Percentiles rank a stretch among this genome's conserved stretches.
phyloP scores from a whole-genome alignment of 2,329 filamentous ascomycete species.

The Thelonectria blattea region DNA sequence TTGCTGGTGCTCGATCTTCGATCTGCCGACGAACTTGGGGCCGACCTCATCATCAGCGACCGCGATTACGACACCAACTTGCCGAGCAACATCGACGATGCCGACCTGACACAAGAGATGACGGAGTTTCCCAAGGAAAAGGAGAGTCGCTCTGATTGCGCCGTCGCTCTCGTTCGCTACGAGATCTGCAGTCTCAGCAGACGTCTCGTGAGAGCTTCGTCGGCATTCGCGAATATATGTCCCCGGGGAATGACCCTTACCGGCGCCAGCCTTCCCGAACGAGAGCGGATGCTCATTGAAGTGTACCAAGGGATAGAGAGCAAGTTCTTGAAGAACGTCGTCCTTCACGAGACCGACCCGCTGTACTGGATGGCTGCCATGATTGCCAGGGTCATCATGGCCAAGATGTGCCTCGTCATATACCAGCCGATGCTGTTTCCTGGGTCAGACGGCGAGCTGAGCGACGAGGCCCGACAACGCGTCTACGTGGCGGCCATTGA shows the following conservation, averaged over 20 bases:
- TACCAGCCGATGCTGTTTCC: slow-evolving; percentile 75
- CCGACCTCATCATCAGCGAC: slow-evolving; percentile 51
- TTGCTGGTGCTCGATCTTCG: slow-evolving; percentile 63
- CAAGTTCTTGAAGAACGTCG: slow-evolving; percentile 59
- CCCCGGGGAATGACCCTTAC: slow-evolving; percentile 34
- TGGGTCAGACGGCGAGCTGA: slow-evolving; percentile 60
- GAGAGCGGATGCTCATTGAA: slow-evolving; percentile 56
- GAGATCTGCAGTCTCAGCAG: slow-evolving; percentile 55
- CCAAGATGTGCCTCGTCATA: slow-evolving; percentile 78
- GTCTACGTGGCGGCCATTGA: slow-evolving; percentile 76
- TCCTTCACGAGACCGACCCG: slow-evolving; percentile 53
- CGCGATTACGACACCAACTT: slow-evolving; percentile 54
- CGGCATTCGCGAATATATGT: slow-evolving; percentile 42
- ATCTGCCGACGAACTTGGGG: slow-evolving; percentile 60
- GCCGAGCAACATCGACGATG: slow-evolving; percentile 58
- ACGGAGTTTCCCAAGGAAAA: slow-evolving; percentile 54
- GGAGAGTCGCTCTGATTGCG: slow-evolving; percentile 59
- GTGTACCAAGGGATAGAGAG: slow-evolving; percentile 61
- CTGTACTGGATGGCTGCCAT: slow-evolving; percentile 74
- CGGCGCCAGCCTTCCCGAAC: slow-evolving; percentile 42
- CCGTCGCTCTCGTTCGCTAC: slow-evolving; percentile 55
- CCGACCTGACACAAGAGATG: slow-evolving; percentile 53
- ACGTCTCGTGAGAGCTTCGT: slow-evolving; percentile 43
- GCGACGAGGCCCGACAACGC: slow-evolving; percentile 68
- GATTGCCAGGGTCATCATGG: slow-evolving; percentile 72